These are phyloP conservation scores for Diphasiastrum complanatum DNA, from an alignment of 83 land plant species.

Conservation along the genomic window DNA sequence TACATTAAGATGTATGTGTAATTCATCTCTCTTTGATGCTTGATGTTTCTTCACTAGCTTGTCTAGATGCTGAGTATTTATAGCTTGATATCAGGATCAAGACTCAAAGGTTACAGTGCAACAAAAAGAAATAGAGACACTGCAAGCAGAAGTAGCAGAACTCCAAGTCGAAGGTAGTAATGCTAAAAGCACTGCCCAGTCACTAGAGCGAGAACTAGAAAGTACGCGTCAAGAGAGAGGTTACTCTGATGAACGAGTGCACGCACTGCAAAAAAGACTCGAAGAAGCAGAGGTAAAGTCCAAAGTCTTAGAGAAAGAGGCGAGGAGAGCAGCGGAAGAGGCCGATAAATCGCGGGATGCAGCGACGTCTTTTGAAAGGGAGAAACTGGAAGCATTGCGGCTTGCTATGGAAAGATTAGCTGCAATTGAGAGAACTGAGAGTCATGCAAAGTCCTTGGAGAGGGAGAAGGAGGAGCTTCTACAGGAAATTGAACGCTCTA, in stretches of 20 bases:
- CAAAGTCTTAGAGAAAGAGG: slow-evolving; percentile 2
- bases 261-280: background rate
- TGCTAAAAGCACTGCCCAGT: too few relatives aligned
- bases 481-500: slow-evolving; percentile 17
- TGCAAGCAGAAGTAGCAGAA: too few relatives aligned
- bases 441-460: slow-evolving; percentile 18
- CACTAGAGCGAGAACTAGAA: too few relatives aligned
- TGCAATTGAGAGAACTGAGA: slow-evolving; percentile 8
- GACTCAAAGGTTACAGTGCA: too few relatives aligned
- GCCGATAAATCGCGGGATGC: background rate
- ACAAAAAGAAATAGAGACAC: too few relatives aligned
- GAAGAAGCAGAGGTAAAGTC: background rate
- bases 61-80: too few relatives aligned
- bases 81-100: too few relatives aligned
- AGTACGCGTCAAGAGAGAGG: too few relatives aligned
- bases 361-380: background rate
- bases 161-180: too few relatives aligned
- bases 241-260: background rate
- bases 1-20: too few relatives aligned
- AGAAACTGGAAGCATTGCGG: background rate
- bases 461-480: slow-evolving; percentile 22
- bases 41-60: too few relatives aligned
- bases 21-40: too few relatives aligned
- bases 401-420: slow-evolving; percentile 23
- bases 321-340: background rate